Base-by-base conservation (phyloP, 345 rosid species). In the Hirschfeldia incana region DNA sequence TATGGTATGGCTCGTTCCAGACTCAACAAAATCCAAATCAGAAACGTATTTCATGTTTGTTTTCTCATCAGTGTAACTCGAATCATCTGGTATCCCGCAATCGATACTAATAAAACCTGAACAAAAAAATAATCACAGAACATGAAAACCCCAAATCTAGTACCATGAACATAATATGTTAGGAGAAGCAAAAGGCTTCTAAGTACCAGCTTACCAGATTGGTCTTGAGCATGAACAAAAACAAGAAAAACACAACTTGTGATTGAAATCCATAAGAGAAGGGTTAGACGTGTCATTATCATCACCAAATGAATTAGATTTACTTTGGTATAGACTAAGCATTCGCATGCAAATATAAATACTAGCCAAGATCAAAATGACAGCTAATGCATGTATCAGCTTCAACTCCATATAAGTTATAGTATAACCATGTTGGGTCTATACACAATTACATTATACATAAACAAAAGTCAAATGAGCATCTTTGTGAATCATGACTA, bases 41-140 rank as follows among this genome's bases (percentile, higher is more conserved):
- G 88, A 80, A 32, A 61, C 57, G 59, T 85, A 85, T 34, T 72
- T 57, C 15, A 85, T 61, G 28, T 60, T 44, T 2, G 80, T 83
- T 12, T 12, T 67, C 32, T 65, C 1, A 8, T 81, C 84, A 2
- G 15, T 69, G 30, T 83, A 83, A 70, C 64, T 69, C 7, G 75
- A 29, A 42, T 36, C 65, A 72, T 60, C 76, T 0, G 67, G 58
- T 69, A 75, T 65, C 1, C 84, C 81, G 5, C 84, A 83, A 39
- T 85, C 84, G 6, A 83, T 65, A 59, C 84, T 83, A 33, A 80
- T 46, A 74, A 79, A 78, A 46, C 80, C 83, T 83, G 82, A 13
- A 57, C 29, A 5, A 32, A 32, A 57, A 57, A 15, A 39, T 16
- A 28, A 55, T 55, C 61, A 7, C 61, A 7, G 11, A 17, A 17